phyloP scores from a whole-genome alignment of 352 stramenopile species.

The Globisporangium iwayamae region DNA sequence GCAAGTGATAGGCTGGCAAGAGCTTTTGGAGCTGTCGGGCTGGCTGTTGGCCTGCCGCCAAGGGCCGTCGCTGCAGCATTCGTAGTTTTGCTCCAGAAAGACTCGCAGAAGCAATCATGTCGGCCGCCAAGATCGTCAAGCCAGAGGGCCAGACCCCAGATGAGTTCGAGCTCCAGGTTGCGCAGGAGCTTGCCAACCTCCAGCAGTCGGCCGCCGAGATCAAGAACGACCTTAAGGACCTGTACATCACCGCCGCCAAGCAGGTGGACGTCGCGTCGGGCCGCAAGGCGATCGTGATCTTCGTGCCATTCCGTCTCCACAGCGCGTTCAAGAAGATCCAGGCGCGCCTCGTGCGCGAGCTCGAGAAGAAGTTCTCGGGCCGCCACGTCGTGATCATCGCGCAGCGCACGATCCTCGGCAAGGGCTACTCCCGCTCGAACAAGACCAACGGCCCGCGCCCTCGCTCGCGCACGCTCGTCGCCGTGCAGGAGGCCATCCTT shows the following conservation, averaged over 20 bases:
- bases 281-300: slow-evolving; percentile 98
- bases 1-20: slow-evolving; percentile 4
- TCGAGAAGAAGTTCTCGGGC: slow-evolving; percentile 99
- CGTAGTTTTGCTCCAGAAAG: slow-evolving; percentile 52
- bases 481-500: slow-evolving; percentile 98
- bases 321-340: slow-evolving; percentile 99
- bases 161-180: slow-evolving; percentile 88
- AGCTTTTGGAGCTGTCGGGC: not conserved
- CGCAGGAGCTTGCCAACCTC: slow-evolving; percentile 84
- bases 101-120: slow-evolving; percentile 47
- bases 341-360: slow-evolving; percentile 95
- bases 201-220: slow-evolving; percentile 95
- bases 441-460: slow-evolving; percentile 94
- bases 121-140: slow-evolving; percentile 82
- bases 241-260: slow-evolving; percentile 99
- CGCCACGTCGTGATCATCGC: slow-evolving; percentile 98
- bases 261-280: slow-evolving; percentile 94
- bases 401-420: slow-evolving; percentile 98
- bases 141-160: slow-evolving; percentile 78
- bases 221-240: slow-evolving; percentile 97
- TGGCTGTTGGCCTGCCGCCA: not conserved
- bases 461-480: slow-evolving; percentile 96
- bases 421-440: slow-evolving; percentile 93
- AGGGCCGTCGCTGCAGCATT: slow-evolving; percentile 5
- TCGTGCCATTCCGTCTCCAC: slow-evolving; percentile 98